A percentile compares a stretch with the other conserved stretches of the same genome.
Evolutionary conservation across 2,329 filamentous ascomycete genomes (phyloP).

Genomic region (Colletotrichum kahawae): DNA sequence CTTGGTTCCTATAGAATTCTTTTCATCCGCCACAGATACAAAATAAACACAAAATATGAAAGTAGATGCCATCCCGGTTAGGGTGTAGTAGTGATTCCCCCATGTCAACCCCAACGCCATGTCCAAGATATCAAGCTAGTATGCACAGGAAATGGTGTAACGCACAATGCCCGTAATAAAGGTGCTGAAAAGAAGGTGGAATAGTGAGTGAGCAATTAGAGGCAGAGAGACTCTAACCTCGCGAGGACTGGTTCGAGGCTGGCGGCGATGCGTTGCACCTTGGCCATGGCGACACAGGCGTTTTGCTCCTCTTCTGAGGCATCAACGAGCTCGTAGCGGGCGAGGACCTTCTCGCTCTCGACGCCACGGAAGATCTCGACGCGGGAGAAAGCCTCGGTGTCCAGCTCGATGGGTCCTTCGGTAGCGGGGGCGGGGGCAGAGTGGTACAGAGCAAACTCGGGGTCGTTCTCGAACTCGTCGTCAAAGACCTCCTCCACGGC

Average conservation of each 20-base stretch:
- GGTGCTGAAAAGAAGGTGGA: neutral
- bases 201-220: neutral
- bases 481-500: conserved; percentile 41
- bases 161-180: neutral
- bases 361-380: conserved; percentile 58
- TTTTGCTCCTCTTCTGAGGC: conserved; percentile 52
- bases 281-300: conserved; percentile 50
- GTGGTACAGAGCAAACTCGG: conserved; percentile 66
- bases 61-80: conserved; percentile 14
- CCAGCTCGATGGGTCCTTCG: conserved; percentile 40
- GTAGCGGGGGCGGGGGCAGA: conserved; percentile 36
- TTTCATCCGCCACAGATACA: conserved; percentile 9
- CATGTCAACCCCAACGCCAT: conserved; percentile 13
- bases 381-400: conserved; percentile 45
- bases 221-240: conserved; percentile 34
- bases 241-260: conserved; percentile 39
- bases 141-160: conserved; percentile 19
- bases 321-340: conserved; percentile 69
- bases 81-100: conserved; percentile 9
- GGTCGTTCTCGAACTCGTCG: conserved; percentile 66
- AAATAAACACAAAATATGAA: neutral
- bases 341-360: conserved; percentile 66
- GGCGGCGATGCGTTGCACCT: conserved; percentile 54
- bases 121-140: conserved; percentile 20
- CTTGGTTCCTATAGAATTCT: conserved; percentile 13